Evolutionary conservation across 148 eudicot genomes (phyloP).

Genomic region (Vaccinium myrtillus): DNA sequence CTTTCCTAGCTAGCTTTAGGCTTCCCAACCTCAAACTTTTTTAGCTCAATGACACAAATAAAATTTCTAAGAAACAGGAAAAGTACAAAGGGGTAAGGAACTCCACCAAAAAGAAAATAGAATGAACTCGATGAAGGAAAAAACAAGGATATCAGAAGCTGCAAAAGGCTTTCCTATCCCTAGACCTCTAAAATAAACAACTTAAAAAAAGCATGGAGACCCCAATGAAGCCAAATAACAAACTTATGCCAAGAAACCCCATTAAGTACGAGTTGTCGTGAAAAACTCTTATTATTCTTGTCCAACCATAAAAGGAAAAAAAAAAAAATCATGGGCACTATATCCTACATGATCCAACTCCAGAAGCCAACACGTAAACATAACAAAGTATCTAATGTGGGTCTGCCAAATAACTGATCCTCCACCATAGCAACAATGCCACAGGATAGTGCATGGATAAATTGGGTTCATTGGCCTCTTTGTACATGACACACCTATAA

Average conservation of each 20-base stretch:
- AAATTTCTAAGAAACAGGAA: neutral
- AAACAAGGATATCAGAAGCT: neutral
- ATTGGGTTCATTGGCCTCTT: too few species aligned
- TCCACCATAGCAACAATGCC: too few species aligned
- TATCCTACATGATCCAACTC: too few species aligned
- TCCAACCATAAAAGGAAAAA: neutral
- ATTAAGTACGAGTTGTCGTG: neutral
- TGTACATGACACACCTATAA: too few species aligned
- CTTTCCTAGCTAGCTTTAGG: neutral
- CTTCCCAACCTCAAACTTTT: neutral
- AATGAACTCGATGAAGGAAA: neutral
- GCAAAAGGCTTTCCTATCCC: neutral
- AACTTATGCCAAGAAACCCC: neutral
- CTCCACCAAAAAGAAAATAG: neutral
- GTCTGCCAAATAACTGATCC: too few species aligned
- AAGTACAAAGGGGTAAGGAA: neutral
- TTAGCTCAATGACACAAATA: neutral
- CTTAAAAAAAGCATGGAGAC: neutral
- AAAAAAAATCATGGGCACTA: neutral
- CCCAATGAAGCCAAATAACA: neutral
- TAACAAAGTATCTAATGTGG: neutral
- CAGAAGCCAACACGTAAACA: neutral
- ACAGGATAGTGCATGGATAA: too few species aligned
- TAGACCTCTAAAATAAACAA: neutral
- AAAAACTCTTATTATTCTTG: neutral